Percentiles rank a stretch among this genome's conserved stretches.
Conservation (phyloP, 768 basidiomycete genomes). For the Cystobasidium onofrii region DNA sequence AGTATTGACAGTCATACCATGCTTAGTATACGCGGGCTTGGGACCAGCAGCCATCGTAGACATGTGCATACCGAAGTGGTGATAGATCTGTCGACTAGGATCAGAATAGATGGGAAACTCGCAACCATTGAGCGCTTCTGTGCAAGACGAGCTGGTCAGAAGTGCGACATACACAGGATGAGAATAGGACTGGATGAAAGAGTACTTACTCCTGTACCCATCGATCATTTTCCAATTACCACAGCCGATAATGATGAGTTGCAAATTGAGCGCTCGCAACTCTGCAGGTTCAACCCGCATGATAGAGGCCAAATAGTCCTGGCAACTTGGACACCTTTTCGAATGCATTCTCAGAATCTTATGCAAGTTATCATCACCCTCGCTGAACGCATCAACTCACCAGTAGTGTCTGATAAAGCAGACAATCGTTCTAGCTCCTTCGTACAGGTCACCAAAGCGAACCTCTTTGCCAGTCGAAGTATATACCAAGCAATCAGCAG, state of each 20-base stretch:
- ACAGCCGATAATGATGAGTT: slow-evolving; percentile 16
- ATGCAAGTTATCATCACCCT: too few relatives aligned
- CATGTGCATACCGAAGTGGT: neutral
- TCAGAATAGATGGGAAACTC: slow-evolving; percentile 8
- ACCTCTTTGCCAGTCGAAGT: neutral
- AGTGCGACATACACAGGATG: neutral
- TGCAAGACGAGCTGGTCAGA: neutral
- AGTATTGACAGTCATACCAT: slow-evolving; percentile 20
- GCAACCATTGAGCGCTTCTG: slow-evolving; percentile 12
- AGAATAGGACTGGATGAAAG: neutral
- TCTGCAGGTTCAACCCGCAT: slow-evolving; percentile 17
- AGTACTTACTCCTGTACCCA: slow-evolving; percentile 27
- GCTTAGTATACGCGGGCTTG: neutral
- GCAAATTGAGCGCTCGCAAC: slow-evolving; percentile 21
- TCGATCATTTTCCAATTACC: slow-evolving; percentile 26
- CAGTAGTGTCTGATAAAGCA: slow-evolving; percentile 32
- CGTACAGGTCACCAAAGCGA: slow-evolving; percentile 24
- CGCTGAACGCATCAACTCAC: neutral
- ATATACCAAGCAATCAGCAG: slow-evolving; percentile 1
- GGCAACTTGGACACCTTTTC: slow-evolving; percentile 22
- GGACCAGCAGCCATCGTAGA: neutral
- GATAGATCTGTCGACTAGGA: slow-evolving; percentile 4
- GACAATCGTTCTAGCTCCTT: slow-evolving; percentile 23
- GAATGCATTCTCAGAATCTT: too few relatives aligned
- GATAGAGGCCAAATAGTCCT: slow-evolving; percentile 26